Conservation (phyloP, 805 yeast genomes). For the Barnettozyma vustinii region DNA sequence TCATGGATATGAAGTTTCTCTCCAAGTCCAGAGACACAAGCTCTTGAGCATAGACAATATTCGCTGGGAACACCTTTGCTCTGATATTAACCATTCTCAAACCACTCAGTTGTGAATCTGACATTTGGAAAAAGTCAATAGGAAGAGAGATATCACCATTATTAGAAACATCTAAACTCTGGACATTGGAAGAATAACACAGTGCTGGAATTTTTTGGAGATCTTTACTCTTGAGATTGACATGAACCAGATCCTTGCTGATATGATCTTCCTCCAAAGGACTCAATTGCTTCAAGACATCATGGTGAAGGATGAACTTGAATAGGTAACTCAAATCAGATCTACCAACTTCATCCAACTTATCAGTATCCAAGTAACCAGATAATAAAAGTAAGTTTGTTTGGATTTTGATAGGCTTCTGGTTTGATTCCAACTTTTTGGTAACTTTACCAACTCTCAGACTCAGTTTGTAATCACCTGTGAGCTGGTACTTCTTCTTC, state of each 20-base stretch:
- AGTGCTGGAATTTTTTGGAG: constrained; percentile 81
- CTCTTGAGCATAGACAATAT: constrained; percentile 63
- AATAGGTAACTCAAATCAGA: constrained; percentile 80
- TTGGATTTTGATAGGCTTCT: constrained; percentile 75
- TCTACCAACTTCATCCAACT: constrained; percentile 70
- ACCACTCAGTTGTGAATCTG: constrained; percentile 64
- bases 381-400: constrained; percentile 63
- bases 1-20: constrained; percentile 64
- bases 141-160: constrained; percentile 86
- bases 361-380: constrained; percentile 78
- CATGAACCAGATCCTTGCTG: constrained; percentile 62
- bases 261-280: constrained; percentile 68
- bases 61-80: constrained; percentile 66
- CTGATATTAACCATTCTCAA: constrained; percentile 70
- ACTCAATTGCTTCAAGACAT: constrained; percentile 53
- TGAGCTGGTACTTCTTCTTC: constrained; percentile 69
- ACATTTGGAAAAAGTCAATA: constrained; percentile 71
- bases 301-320: constrained; percentile 68
- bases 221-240: constrained; percentile 65
- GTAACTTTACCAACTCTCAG: constrained; percentile 71
- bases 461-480: constrained; percentile 70
- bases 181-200: constrained; percentile 77
- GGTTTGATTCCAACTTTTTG: constrained; percentile 65
- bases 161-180: constrained; percentile 73
- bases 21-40: constrained; percentile 68